Percentiles rank a stretch among this genome's conserved stretches.
phyloP scores from a whole-genome alignment of 1,284 basidiomycete species.

The Cerrena zonata region DNA sequence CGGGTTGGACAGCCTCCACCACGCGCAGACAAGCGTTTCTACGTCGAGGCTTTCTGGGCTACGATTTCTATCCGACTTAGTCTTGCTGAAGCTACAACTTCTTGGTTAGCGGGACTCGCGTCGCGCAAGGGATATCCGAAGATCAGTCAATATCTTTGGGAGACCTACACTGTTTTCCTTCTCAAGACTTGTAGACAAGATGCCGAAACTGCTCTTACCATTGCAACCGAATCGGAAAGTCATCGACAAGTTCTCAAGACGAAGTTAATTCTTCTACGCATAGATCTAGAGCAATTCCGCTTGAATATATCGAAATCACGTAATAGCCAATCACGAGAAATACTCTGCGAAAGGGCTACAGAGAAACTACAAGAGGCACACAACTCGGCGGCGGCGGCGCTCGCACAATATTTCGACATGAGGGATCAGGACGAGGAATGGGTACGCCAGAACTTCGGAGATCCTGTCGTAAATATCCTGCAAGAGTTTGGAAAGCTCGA shows the following conservation, averaged over 20 bases:
- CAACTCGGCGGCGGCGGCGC: constrained; percentile 1
- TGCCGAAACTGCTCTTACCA: constrained; percentile 31
- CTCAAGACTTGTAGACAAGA: constrained; percentile 36
- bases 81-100: constrained; percentile 32
- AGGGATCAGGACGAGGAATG: constrained; percentile 24
- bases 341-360: background rate
- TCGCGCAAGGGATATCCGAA: constrained; percentile 5
- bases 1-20: constrained; percentile 47
- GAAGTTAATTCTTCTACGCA: constrained; percentile 11
- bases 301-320: constrained; percentile 12
- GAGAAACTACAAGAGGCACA: constrained; percentile 13
- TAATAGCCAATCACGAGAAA: background rate
- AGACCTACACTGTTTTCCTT: constrained; percentile 34
- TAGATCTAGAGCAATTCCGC: constrained; percentile 17
- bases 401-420: background rate
- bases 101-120: constrained; percentile 17
- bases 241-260: constrained; percentile 17
- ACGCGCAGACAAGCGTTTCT: constrained; percentile 43
- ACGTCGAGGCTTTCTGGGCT: constrained; percentile 46
- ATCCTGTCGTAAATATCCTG: constrained; percentile 24
- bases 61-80: constrained; percentile 39
- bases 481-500: constrained; percentile 29
- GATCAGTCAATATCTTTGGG: constrained; percentile 26
- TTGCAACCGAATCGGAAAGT: constrained; percentile 12
- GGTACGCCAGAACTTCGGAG: constrained; percentile 29